Base-by-base conservation (phyloP, 2,329 filamentous ascomycete species). In the Stachybotrys chartarum region DNA sequence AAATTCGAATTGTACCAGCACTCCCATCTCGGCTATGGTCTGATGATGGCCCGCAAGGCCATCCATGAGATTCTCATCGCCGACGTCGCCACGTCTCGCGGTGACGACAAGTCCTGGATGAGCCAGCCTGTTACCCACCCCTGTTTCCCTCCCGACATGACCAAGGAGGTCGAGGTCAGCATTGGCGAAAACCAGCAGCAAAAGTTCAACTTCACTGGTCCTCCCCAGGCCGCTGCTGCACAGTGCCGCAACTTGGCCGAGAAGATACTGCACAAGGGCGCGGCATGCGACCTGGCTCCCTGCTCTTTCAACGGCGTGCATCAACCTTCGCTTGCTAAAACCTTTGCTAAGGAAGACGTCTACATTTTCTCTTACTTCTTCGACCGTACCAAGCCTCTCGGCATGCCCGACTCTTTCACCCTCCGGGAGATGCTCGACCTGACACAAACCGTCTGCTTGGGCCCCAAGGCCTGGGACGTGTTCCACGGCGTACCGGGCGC, bases 311-410 rank as follows among this genome's bases (percentile, higher is more conserved):
- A 96, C 71, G 94, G 94, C 60, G 85, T 99, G 32, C 90, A 99
- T 75, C 94, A 99, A 73, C 94, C 94, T 10, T 87, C 88, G 24
- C 81, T 99, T 51, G 86, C 85, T 63, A 96, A 96, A 80, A 99
- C 94, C 0, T 99, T 99, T 66, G 78, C 90, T 30, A 82, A 81
- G 59, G 93, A 97, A 73, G 92, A 97, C 65, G 84, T 97, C 45
- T 99, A 93, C 75, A 91, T 97, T 63, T 93, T 99, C 75, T 96
- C 90, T 32, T 99, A 96, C 81, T 99, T 99, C 76, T 97, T 88
- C 75, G 94, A 99, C 78, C 92, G 95, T 66, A 95, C 90, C 30
- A 83, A 90, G 70, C 90, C 91, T 5, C 84, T 99, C 11, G 95
- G 95, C 62, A 97, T 99, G 91, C 94, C 95, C n/a, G 91, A 96